A percentile compares a stretch with the other conserved stretches of the same genome.
Conservation (phyloP, 352 stramenopile species). For the Globisporangium perplexum region DNA sequence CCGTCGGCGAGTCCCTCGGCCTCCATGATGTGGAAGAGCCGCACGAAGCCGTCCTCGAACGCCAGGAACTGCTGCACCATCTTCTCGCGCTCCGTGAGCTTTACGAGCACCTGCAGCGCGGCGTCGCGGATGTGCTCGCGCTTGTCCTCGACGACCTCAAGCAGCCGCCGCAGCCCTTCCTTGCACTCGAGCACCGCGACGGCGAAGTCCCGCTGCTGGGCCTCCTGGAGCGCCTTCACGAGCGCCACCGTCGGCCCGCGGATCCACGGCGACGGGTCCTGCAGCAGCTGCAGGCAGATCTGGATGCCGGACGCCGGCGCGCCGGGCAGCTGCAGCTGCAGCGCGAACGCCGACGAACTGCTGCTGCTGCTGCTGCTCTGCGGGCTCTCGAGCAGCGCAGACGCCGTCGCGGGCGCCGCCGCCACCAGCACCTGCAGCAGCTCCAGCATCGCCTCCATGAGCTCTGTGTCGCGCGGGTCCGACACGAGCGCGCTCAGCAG, state of each 20-base stretch:
- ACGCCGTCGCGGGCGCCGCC: slow-evolving; percentile 23
- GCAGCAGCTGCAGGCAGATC: slow-evolving; percentile 59
- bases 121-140: slow-evolving; percentile 80
- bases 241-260: slow-evolving; percentile 59
- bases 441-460: slow-evolving; percentile 83
- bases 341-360: not conserved
- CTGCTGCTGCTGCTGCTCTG: slow-evolving; percentile 1
- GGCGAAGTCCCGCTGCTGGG: slow-evolving; percentile 40
- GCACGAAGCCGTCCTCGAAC: slow-evolving; percentile 73
- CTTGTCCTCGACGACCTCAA: slow-evolving; percentile 76
- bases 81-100: slow-evolving; percentile 60
- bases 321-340: not conserved
- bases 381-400: slow-evolving; percentile 31
- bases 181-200: slow-evolving; percentile 46
- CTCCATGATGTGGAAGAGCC: slow-evolving; percentile 76
- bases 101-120: slow-evolving; percentile 57
- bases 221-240: slow-evolving; percentile 53
- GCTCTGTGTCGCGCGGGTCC: slow-evolving; percentile 74
- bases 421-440: slow-evolving; percentile 53
- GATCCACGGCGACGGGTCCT: slow-evolving; percentile 81
- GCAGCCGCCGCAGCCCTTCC: slow-evolving; percentile 55
- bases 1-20: slow-evolving; percentile 44
- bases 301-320: slow-evolving; percentile 39
- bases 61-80: slow-evolving; percentile 78
- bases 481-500: slow-evolving; percentile 60